Base-by-base conservation (phyloP, 2,329 filamentous ascomycete genomes). In the Neophaeococcomyces mojaviensis region DNA sequence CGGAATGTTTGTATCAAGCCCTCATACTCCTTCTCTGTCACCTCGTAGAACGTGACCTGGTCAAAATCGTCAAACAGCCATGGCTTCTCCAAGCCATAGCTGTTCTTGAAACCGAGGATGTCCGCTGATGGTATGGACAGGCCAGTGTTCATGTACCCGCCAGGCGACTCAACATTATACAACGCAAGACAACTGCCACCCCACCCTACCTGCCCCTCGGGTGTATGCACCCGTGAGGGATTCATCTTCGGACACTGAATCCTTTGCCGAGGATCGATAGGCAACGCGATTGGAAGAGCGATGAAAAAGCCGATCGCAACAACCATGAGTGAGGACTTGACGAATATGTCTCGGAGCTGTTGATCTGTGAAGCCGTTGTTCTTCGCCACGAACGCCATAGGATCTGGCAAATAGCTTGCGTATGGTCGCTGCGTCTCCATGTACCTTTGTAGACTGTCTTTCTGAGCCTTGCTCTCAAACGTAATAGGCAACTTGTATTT, bases 351-450 rank as follows among this genome's bases (percentile, higher is more conserved):
- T 34, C 72, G 68, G 3, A 78, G 62, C 48, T 76, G 63, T 1
- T 66, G 59, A 2, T 68, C 63, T 1, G 58, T 61, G 47, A 78
- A 70, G 3, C 71, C 74, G 51, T 78, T 78, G 58, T 75, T 77
- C 51, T 70, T 70, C 1, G 73, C 73, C 5, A 68, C 60, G 46
- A 82, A 84, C 1, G 73, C 68, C 33, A 81, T 67, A 44, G 82
- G 82, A 52, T 78, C 76, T 0, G 80, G 80, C 0, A 83, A 66
- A 56, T 80, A 84, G 0, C 76, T 72, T 0, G 80, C 80, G 39
- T 78, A 72, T 1, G 74, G 70, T 5, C 80, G 70, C 50, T 81
- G 78, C 1, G 78, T 82, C 19, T 75, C 74, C 57, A 74, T 74
- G 59, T 84, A 84, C 3, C 79, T 70, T 37, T 76, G 64, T 1